Base-by-base conservation (phyloP, 2,329 filamentous ascomycete genomes). In the Onygenales sp. region DNA sequence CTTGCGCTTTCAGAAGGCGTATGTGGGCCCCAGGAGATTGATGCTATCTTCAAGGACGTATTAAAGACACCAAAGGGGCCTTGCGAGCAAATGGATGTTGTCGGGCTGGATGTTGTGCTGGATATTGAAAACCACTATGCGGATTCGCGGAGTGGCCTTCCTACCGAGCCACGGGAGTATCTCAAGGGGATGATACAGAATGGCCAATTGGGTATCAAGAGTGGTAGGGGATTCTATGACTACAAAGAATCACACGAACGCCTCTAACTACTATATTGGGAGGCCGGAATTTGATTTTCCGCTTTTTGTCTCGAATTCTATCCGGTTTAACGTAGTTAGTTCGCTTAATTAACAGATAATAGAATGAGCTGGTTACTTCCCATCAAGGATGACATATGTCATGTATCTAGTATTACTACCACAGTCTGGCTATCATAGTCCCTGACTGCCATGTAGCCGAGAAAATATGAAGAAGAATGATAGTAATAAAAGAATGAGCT, bases 111-210 rank as follows among this genome's bases (percentile, higher is more conserved):
- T 57, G 69, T 71, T 2, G 67, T 74, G 0, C 60, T 65, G 11
- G 64, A 68, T 42, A 72, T 73, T 53, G 71, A 73, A 56, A 61
- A 69, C 3, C 69, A 72, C 57, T 73, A 73, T 55, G 62, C 69
- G 5, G 60, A 66, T 17, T 61, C 64, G 38, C 62, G 68, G 10
- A 50, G 38, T 2, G 60, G 62, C 2, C 51, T 71, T 38, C 67
- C 67, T 6, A 35, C 21, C 2, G 61, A 65, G 47, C 68, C 67
- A n/a, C 61, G 65, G 31, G 57, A 64, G 8, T 69, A 63, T 44
- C 60, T 72, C 11, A 59, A 63, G 42, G 52, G 61, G 38, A 67
- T 67, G 58, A 56, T 72, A 35, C 52, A 60, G 9, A 51, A 63
- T 13, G 68, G 69, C 1, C 61, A 60, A 31, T 49, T 72, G 2